phyloP scores from a whole-genome alignment of 768 basidiomycete genomes.

The Termitomyces bulborhizus region DNA sequence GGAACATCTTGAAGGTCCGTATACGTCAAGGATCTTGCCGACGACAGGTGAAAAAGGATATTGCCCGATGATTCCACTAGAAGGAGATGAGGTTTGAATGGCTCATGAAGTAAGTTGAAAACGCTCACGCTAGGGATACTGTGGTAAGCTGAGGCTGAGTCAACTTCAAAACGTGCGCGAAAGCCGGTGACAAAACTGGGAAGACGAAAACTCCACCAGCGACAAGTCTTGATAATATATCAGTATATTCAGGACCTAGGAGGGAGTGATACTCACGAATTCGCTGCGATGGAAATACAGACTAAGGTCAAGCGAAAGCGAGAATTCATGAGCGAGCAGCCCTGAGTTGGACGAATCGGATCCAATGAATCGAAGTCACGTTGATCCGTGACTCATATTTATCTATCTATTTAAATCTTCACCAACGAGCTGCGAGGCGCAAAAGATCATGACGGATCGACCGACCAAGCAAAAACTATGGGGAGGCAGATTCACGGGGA shows the following conservation, averaged over 20 bases:
- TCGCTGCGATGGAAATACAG: constrained; percentile 53
- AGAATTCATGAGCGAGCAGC: neutral
- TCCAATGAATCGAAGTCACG: neutral
- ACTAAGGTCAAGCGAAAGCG: constrained; percentile 12
- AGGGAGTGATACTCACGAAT: constrained; percentile 43
- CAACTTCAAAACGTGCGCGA: constrained; percentile 55
- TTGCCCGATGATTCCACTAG: constrained; percentile 77
- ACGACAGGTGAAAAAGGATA: constrained; percentile 70
- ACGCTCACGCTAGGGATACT: constrained; percentile 65
- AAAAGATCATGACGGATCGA: constrained; percentile 26
- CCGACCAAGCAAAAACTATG: constrained; percentile 68
- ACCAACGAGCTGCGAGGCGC: neutral
- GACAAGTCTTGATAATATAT: constrained; percentile 41
- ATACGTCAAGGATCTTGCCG: constrained; percentile 60
- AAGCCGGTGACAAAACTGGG: constrained; percentile 61
- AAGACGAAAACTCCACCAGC: constrained; percentile 81
- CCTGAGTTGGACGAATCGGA: no score
- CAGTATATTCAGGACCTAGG: neutral
- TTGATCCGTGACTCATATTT: neutral
- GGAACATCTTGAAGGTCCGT: constrained; percentile 67
- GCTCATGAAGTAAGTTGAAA: neutral
- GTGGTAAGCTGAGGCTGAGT: constrained; percentile 76
- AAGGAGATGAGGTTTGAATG: neutral
- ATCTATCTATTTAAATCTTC: neutral
- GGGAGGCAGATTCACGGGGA: constrained; percentile 86